Evolutionary conservation across 805 yeast species (phyloP).

Genomic region (Candida dendrica): DNA sequence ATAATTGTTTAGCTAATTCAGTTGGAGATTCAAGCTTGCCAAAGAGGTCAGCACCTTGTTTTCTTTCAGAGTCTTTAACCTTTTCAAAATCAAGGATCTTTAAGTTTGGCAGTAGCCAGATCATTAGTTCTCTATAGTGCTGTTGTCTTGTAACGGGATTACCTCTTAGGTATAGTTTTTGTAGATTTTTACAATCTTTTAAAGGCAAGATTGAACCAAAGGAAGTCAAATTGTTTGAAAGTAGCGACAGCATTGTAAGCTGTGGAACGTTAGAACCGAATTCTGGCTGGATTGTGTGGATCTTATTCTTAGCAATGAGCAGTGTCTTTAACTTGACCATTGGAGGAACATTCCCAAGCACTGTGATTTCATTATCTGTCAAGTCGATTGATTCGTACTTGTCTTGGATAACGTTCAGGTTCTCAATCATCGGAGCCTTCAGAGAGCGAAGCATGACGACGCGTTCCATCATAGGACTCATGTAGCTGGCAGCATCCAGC

Average conservation of each 20-base stretch:
- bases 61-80: constrained; percentile 50
- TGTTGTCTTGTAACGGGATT: constrained; percentile 47
- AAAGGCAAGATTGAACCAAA: constrained; percentile 36
- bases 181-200: constrained; percentile 32
- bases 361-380: constrained; percentile 63
- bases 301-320: constrained; percentile 57
- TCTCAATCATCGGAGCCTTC: constrained; percentile 36
- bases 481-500: constrained; percentile 41
- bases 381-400: constrained; percentile 55
- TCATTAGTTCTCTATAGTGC: constrained; percentile 51
- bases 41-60: constrained; percentile 35
- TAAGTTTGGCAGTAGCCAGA: constrained; percentile 59
- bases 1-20: constrained; percentile 23
- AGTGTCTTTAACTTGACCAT: constrained; percentile 40
- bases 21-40: constrained; percentile 23
- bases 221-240: constrained; percentile 41
- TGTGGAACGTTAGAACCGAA: constrained; percentile 33
- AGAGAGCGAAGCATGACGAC: constrained; percentile 34
- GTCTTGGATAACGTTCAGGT: constrained; percentile 33
- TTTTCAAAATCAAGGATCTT: constrained; percentile 61
- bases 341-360: constrained; percentile 43
- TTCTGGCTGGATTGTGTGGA: constrained; percentile 33
- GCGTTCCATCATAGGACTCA: constrained; percentile 33
- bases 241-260: constrained; percentile 44
- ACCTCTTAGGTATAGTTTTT: constrained; percentile 43